Conservation (phyloP, 2,329 filamentous ascomycete genomes). For the Verticillium longisporum region DNA sequence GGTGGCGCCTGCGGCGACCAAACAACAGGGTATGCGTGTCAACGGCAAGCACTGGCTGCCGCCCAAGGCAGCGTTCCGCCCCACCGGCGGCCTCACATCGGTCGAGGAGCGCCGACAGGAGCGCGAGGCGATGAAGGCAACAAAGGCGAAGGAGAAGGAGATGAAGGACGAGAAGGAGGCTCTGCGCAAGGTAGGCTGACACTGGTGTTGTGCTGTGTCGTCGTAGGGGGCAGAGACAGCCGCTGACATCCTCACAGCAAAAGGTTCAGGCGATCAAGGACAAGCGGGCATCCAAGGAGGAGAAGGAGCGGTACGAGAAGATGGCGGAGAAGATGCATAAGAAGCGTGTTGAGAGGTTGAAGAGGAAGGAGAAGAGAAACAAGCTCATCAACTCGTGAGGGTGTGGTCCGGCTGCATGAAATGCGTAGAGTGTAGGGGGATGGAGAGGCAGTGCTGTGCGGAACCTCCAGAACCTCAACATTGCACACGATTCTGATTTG, state of each 20-base stretch:
- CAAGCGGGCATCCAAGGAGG: slow-evolving; percentile 80
- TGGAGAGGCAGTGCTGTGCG: background rate
- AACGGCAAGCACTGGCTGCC: slow-evolving; percentile 98
- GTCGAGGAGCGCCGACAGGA: slow-evolving; percentile 71
- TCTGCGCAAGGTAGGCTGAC: slow-evolving; percentile 63
- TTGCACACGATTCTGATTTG: background rate
- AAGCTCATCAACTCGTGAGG: slow-evolving; percentile 65
- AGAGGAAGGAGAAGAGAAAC: slow-evolving; percentile 94
- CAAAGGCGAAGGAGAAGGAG: slow-evolving; percentile 90
- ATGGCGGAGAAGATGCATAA: slow-evolving; percentile 97
- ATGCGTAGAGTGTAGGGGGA: background rate
- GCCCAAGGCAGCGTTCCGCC: slow-evolving; percentile 78
- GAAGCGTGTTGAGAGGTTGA: slow-evolving; percentile 88
- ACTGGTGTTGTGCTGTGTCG: background rate
- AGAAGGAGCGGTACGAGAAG: slow-evolving; percentile 87
- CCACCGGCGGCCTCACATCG: slow-evolving; percentile 66
- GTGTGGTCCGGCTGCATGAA: background rate
- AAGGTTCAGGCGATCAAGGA: slow-evolving; percentile 77
- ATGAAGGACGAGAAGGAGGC: slow-evolving; percentile 94
- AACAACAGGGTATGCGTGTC: slow-evolving; percentile 62
- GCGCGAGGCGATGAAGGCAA: slow-evolving; percentile 62
- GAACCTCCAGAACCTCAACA: background rate
- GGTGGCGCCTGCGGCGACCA: slow-evolving; percentile 27
- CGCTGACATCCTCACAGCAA: slow-evolving; percentile 43
- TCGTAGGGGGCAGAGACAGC: background rate